Evolutionary conservation across 495 filamentous ascomycete species (phyloP).

Genomic region (Amphirosellinia nigrospora): DNA sequence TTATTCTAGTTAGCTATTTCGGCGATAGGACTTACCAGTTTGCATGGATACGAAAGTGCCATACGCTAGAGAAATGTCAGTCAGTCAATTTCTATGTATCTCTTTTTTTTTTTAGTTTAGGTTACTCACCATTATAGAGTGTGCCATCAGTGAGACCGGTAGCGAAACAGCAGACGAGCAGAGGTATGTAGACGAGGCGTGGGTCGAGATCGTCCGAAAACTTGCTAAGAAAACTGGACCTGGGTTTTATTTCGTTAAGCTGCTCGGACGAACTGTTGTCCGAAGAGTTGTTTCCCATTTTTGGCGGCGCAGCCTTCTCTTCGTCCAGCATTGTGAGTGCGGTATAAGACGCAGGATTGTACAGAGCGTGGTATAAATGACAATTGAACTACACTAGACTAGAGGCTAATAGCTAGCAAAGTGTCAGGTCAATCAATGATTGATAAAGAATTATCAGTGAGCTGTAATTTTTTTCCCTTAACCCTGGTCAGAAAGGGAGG

Average conservation of each 20-base stretch:
- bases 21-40: slow-evolving; percentile 46
- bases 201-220: slow-evolving; percentile 46
- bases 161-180: slow-evolving; percentile 56
- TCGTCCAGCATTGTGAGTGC: slow-evolving; percentile 30
- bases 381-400: not conserved
- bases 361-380: not conserved
- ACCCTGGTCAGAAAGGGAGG: not conserved
- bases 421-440: slow-evolving; percentile 1
- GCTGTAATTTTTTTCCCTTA: not conserved
- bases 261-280: slow-evolving; percentile 23
- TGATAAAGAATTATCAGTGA: slow-evolving; percentile 10
- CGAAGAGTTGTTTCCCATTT: not conserved
- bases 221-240: slow-evolving; percentile 39
- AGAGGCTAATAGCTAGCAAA: not conserved
- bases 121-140: slow-evolving; percentile 52
- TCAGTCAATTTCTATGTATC: not conserved
- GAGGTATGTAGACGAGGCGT: slow-evolving; percentile 47
- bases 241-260: not conserved
- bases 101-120: not conserved
- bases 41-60: slow-evolving; percentile 64
- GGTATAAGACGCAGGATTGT: not conserved
- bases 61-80: slow-evolving; percentile 48
- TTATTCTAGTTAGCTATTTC: not conserved
- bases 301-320: slow-evolving; percentile 30
- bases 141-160: slow-evolving; percentile 60